Conservation (phyloP, 1,284 basidiomycete species). For the Malassezia vespertilionis region DNA sequence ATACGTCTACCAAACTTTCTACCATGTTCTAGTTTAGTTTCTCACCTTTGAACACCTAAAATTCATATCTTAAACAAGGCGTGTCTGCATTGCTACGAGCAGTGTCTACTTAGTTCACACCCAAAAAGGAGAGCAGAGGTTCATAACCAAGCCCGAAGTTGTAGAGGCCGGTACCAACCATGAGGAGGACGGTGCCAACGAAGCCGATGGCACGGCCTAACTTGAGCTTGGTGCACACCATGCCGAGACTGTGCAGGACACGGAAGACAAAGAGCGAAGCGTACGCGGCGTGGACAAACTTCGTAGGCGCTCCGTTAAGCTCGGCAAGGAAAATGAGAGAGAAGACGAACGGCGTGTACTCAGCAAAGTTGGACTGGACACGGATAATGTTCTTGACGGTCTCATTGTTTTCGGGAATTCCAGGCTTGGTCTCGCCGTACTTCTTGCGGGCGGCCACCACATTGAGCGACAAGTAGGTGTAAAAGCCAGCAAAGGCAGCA, state of each 20-base stretch:
- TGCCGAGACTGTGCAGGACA: slow-evolving; percentile 34
- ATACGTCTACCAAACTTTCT: slow-evolving; percentile 1
- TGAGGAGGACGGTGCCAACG: slow-evolving; percentile 28
- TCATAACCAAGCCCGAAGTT: slow-evolving; percentile 45
- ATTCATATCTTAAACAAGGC: too few relatives aligned
- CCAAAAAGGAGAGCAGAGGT: slow-evolving; percentile 45
- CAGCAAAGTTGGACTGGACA: slow-evolving; percentile 42
- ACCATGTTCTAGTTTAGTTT: slow-evolving; percentile 14
- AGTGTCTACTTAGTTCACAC: slow-evolving; percentile 37
- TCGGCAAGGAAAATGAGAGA: slow-evolving; percentile 47
- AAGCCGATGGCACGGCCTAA: slow-evolving; percentile 27
- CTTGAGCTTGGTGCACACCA: slow-evolving; percentile 19
- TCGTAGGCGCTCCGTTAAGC: slow-evolving; percentile 46
- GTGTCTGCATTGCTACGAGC: background rate
- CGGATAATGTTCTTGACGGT: slow-evolving; percentile 34
- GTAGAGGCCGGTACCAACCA: slow-evolving; percentile 36
- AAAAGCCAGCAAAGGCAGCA: slow-evolving; percentile 42
- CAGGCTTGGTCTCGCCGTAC: slow-evolving; percentile 21
- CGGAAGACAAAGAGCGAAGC: slow-evolving; percentile 36
- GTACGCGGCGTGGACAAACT: slow-evolving; percentile 43
- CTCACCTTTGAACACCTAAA: too few relatives aligned
- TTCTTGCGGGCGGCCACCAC: slow-evolving; percentile 25
- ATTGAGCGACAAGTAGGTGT: slow-evolving; percentile 38
- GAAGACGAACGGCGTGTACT: slow-evolving; percentile 40
- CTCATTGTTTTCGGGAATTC: background rate